These are phyloP conservation scores for Cutaneotrichosporon mucoides DNA, from an alignment of 1,284 basidiomycete species.

Conservation along the genomic window DNA sequence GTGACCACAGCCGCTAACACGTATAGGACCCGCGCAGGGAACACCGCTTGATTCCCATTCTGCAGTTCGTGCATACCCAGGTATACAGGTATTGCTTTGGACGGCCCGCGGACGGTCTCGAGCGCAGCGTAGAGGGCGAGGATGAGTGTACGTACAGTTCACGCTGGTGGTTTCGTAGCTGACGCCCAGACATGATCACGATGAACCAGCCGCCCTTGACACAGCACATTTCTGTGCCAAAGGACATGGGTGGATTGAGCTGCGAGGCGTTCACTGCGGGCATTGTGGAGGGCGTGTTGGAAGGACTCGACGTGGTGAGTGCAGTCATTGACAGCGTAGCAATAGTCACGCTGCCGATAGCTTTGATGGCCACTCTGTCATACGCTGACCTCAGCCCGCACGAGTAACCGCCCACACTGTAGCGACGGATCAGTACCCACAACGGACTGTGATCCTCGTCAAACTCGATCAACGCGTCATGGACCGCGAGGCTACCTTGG, in stretches of 20 bases:
- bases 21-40: constrained; percentile 77
- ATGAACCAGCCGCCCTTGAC: constrained; percentile 93
- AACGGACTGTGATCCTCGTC: constrained; percentile 85
- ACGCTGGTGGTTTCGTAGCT: neutral
- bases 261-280: constrained; percentile 97
- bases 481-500: constrained; percentile 75
- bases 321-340: too few species aligned
- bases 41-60: constrained; percentile 76
- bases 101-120: constrained; percentile 86
- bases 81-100: constrained; percentile 94
- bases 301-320: constrained; percentile 88
- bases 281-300: constrained; percentile 93
- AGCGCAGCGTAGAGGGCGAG: constrained; percentile 89
- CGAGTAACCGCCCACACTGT: constrained; percentile 95
- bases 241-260: constrained; percentile 87
- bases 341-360: too few species aligned
- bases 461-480: constrained; percentile 86
- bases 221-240: constrained; percentile 84
- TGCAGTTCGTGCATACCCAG: constrained; percentile 87
- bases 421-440: constrained; percentile 71
- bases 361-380: too few species aligned
- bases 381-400: constrained; percentile 70
- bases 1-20: constrained; percentile 50
- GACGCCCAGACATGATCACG: constrained; percentile 86
- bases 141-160: constrained; percentile 73